These are phyloP conservation scores for Diplodia corticola DNA, from an alignment of 2,329 filamentous ascomycete genomes.

Conservation along the genomic window DNA sequence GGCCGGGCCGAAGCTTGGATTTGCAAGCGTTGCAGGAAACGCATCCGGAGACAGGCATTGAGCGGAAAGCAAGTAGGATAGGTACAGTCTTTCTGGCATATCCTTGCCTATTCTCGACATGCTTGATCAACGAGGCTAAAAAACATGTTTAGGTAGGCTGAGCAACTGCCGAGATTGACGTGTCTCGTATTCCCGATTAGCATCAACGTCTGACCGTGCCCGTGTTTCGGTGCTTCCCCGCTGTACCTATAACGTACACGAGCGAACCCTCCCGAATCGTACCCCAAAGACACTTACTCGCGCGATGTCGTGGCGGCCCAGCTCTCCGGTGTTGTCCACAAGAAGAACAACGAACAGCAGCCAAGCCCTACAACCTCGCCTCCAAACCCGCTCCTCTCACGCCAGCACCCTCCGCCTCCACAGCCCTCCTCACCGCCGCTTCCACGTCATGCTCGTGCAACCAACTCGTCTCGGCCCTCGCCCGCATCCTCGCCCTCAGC, in stretches of 20 bases:
- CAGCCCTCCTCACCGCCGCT: constrained; percentile 21
- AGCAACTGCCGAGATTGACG: neutral
- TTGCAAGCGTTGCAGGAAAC: neutral
- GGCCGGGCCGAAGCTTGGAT: neutral
- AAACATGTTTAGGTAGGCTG: neutral
- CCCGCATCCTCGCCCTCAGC: constrained; percentile 28
- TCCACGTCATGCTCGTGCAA: constrained; percentile 35
- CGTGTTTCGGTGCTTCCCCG: neutral
- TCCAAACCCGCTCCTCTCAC: neutral
- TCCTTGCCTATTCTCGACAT: neutral
- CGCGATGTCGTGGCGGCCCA: neutral
- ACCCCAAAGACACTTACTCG: neutral
- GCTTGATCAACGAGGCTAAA: neutral
- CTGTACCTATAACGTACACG: neutral
- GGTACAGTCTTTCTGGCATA: neutral
- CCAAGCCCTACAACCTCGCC: constrained; percentile 1
- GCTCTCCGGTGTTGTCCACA: neutral
- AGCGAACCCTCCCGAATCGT: neutral
- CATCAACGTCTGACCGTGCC: neutral
- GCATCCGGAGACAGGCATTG: neutral
- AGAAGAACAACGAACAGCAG: no score
- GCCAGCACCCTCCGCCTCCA: neutral
- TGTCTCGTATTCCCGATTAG: neutral
- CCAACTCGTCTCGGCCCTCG: constrained; percentile 29
- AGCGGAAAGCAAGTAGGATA: neutral